Percentiles rank a stretch among this genome's conserved stretches.
These are phyloP conservation scores for Fusarium sp. DNA, from an alignment of 2,329 filamentous ascomycete genomes.

Conservation along the genomic window DNA sequence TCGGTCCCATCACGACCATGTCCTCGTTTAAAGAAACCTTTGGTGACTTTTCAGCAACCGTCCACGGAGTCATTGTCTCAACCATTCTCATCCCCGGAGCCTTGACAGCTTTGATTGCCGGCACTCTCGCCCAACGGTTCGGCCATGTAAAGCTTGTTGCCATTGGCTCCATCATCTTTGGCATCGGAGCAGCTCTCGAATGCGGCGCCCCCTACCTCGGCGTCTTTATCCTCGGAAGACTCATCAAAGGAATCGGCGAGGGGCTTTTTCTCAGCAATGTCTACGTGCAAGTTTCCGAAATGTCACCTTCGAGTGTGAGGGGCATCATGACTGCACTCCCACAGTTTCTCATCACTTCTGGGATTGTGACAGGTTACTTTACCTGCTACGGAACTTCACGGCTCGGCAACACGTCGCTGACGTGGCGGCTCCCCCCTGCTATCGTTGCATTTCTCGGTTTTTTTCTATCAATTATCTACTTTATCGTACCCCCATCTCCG, in stretches of 20 bases:
- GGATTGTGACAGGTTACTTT: conserved; percentile 69
- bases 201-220: conserved; percentile 53
- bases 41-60: conserved; percentile 64
- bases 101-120: conserved; percentile 69
- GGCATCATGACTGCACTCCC: conserved; percentile 65
- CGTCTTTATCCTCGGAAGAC: conserved; percentile 67
- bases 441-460: conserved; percentile 51
- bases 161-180: conserved; percentile 65
- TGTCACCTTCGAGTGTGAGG: conserved; percentile 64
- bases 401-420: conserved; percentile 57
- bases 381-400: conserved; percentile 68
- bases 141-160: conserved; percentile 66
- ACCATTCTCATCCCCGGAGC: conserved; percentile 70
- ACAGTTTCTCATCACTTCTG: conserved; percentile 65
- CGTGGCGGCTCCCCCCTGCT: conserved; percentile 68
- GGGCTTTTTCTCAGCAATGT: conserved; percentile 68
- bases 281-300: conserved; percentile 68
- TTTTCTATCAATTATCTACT: conserved; percentile 46
- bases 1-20: conserved; percentile 72
- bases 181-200: conserved; percentile 61
- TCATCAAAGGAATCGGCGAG: conserved; percentile 68
- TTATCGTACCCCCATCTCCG: conserved; percentile 63
- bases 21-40: conserved; percentile 61
- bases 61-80: conserved; percentile 71
- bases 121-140: conserved; percentile 65